These are phyloP conservation scores for Eimeria praecox DNA, from an alignment of 169 alveolate species.

Conservation along the genomic window DNA sequence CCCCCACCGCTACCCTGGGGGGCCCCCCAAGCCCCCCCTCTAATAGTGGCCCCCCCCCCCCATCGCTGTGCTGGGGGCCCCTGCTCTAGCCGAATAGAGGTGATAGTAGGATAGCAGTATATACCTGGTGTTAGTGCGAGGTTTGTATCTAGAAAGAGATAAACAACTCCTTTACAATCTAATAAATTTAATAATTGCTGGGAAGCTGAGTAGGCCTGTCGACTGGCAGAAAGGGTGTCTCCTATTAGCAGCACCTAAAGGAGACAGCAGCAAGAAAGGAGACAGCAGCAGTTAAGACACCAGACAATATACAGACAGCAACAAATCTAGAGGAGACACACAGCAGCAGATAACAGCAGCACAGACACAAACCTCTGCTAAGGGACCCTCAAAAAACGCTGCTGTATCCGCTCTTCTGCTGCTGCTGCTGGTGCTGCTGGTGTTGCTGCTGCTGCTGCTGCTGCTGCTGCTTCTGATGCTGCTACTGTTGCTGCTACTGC, in stretches of 20 bases:
- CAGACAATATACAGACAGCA: background rate
- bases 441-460: slow-evolving; percentile 16
- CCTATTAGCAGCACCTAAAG: slow-evolving; percentile 15
- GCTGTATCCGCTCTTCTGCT: background rate
- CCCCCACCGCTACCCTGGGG: background rate
- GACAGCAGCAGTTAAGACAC: background rate
- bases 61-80: background rate
- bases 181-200: background rate
- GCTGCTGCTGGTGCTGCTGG: slow-evolving; percentile 33
- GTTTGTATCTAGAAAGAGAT: background rate
- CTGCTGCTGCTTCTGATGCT: slow-evolving; percentile 1
- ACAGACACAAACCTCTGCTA: background rate
- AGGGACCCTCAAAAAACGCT: background rate
- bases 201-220: background rate
- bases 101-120: no score
- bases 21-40: background rate
- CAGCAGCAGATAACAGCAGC: background rate
- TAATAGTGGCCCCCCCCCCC: no score
- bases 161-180: background rate
- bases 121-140: no score
- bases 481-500: slow-evolving; percentile 4
- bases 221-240: background rate
- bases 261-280: background rate
- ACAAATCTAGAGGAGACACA: background rate
- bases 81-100: background rate